These are phyloP conservation scores for Acacia acuminata DNA, from an alignment of 306 rosid species.

Conservation along the genomic window DNA sequence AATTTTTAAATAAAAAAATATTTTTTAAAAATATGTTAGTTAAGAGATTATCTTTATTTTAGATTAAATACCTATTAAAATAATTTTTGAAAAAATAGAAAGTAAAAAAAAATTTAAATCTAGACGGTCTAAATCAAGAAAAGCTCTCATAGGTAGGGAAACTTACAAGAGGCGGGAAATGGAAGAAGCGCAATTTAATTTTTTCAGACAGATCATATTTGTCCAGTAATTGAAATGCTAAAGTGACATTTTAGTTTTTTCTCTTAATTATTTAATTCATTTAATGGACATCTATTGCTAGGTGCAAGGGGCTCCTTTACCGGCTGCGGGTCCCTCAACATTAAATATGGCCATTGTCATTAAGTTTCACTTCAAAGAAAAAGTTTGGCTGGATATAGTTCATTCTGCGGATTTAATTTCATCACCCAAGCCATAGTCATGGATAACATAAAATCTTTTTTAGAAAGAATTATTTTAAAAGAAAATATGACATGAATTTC, in stretches of 20 bases:
- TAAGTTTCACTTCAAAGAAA: too few relatives aligned
- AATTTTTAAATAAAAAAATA: too few relatives aligned
- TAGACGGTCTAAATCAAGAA: too few relatives aligned
- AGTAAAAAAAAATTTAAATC: too few relatives aligned
- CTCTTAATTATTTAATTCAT: neutral
- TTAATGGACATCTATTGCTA: neutral
- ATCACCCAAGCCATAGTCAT: neutral
- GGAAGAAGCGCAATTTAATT: neutral
- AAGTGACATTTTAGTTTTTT: neutral
- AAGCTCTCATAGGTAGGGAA: too few relatives aligned
- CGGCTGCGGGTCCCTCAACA: neutral
- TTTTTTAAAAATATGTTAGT: too few relatives aligned
- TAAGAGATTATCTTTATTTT: too few relatives aligned
- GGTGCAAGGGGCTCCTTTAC: neutral
- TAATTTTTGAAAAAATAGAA: too few relatives aligned
- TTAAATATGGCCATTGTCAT: too few relatives aligned
- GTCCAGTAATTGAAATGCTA: neutral
- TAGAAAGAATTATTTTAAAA: neutral
- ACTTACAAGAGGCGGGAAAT: too few relatives aligned
- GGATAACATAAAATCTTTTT: neutral
- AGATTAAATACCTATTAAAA: too few relatives aligned
- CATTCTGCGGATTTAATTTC: neutral
- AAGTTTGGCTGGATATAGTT: neutral
- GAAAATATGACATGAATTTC: too few relatives aligned
- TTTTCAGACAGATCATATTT: neutral